Conservation (phyloP, 176 grass and related monocot genomes). For the Triticum aestivum region DNA sequence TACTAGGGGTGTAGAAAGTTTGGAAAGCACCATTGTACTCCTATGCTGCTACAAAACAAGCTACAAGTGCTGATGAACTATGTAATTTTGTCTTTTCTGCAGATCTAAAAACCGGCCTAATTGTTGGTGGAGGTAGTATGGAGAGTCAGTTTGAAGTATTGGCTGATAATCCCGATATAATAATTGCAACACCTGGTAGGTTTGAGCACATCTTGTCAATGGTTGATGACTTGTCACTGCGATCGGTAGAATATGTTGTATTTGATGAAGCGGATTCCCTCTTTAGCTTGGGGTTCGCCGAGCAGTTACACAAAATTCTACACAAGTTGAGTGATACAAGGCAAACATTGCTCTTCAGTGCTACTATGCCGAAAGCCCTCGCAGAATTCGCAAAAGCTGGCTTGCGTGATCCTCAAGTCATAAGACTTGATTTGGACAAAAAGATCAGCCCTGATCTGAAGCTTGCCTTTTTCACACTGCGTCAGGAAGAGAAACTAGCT, state of each 20-base stretch:
- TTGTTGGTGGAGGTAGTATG: constrained; percentile 97
- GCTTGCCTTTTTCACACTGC: constrained; percentile 72
- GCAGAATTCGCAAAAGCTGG: constrained; percentile 95
- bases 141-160: constrained; percentile 94
- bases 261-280: constrained; percentile 96
- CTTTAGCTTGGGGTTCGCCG: constrained; percentile 73
- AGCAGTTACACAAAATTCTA: constrained; percentile 74
- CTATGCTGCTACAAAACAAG: neutral
- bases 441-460: constrained; percentile 95
- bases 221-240: constrained; percentile 83
- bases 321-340: constrained; percentile 63
- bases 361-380: constrained; percentile 76
- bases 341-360: constrained; percentile 93
- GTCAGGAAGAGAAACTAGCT: constrained; percentile 89
- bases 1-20: neutral
- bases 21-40: neutral
- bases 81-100: neutral
- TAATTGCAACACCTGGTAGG: constrained; percentile 95
- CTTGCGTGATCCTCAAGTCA: constrained; percentile 70
- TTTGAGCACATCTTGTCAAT: constrained; percentile 84
- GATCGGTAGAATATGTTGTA: constrained; percentile 91
- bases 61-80: neutral
- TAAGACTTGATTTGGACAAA: constrained; percentile 84
- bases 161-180: constrained; percentile 88
- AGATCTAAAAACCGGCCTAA: constrained; percentile 81